Conservation (phyloP, 371 early-diverging fungal genomes). For the Dichotomocladium elegans region DNA sequence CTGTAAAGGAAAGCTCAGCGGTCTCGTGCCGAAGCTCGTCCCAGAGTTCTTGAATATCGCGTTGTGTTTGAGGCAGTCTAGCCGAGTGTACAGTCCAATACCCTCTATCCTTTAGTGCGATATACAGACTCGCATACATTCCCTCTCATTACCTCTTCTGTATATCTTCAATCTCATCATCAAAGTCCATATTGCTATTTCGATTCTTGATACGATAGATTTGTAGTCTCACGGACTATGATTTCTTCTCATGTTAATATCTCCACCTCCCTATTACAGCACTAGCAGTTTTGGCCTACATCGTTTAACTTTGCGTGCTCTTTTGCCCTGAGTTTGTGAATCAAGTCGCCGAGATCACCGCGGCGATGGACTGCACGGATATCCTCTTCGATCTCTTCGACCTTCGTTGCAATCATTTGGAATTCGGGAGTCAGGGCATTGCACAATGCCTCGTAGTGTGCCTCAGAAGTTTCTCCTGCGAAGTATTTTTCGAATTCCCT, state of each 20-base stretch:
- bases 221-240: constrained; percentile 32
- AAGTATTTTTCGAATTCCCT: no score
- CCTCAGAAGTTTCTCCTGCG: constrained; percentile 27
- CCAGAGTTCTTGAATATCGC: constrained; percentile 33
- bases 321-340: constrained; percentile 28
- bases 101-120: no score
- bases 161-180: constrained; percentile 23
- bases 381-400: constrained; percentile 31
- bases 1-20: constrained; percentile 15
- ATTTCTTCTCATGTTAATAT: background rate
- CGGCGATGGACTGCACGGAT: constrained; percentile 11
- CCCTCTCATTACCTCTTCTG: constrained; percentile 17
- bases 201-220: constrained; percentile 35
- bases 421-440: constrained; percentile 44
- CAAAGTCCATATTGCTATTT: constrained; percentile 39
- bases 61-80: constrained; percentile 13
- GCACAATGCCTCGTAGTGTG: constrained; percentile 44
- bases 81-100: background rate
- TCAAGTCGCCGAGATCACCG: constrained; percentile 20
- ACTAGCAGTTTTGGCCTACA: constrained; percentile 9
- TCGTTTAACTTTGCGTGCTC: constrained; percentile 38
- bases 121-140: no score
- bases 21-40: constrained; percentile 42
- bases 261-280: background rate
- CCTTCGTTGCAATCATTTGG: constrained; percentile 39